phyloP scores from a whole-genome alignment of 23 red algal genomes.

The Chondrus crispus region DNA sequence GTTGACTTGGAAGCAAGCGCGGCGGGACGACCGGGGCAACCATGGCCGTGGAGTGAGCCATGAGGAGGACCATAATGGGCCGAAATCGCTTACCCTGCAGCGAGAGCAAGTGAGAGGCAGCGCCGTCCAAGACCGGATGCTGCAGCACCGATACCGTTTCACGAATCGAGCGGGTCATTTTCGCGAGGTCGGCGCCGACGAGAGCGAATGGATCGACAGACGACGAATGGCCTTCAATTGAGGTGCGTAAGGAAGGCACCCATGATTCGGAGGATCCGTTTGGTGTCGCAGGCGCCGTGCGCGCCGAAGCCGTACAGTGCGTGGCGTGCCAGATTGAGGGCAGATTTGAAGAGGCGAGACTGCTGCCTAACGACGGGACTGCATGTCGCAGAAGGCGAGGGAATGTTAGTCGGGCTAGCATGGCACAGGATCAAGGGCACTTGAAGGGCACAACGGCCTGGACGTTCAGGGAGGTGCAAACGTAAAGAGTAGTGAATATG shows the following conservation, averaged over 20 bases:
- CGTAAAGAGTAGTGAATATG: too few species aligned
- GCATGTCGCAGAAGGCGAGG: too few species aligned
- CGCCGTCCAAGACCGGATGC: constrained; percentile 75
- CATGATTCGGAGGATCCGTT: constrained; percentile 15
- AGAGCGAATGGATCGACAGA: constrained; percentile 63
- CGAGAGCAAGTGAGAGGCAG: constrained; percentile 87
- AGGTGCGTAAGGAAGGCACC: constrained; percentile 37
- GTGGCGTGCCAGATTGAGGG: too few species aligned
- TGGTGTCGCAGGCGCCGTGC: too few species aligned
- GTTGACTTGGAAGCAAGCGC: constrained; percentile 43
- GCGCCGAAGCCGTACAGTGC: too few species aligned
- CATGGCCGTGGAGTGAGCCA: constrained; percentile 80
- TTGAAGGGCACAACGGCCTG: too few species aligned
- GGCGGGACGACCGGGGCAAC: background rate
- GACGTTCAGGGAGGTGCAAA: too few species aligned
- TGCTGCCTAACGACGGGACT: too few species aligned
- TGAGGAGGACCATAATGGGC: constrained; percentile 89
- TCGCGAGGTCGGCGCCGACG: constrained; percentile 45
- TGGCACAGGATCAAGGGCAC: too few species aligned
- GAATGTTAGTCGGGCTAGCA: too few species aligned
- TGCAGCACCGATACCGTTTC: constrained; percentile 61
- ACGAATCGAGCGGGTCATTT: constrained; percentile 42
- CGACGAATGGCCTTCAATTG: constrained; percentile 45
- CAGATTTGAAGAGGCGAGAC: too few species aligned
- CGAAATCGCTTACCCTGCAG: constrained; percentile 92